Conservation (phyloP, 2,329 filamentous ascomycete species). For the Cladobotryum protrusum region DNA sequence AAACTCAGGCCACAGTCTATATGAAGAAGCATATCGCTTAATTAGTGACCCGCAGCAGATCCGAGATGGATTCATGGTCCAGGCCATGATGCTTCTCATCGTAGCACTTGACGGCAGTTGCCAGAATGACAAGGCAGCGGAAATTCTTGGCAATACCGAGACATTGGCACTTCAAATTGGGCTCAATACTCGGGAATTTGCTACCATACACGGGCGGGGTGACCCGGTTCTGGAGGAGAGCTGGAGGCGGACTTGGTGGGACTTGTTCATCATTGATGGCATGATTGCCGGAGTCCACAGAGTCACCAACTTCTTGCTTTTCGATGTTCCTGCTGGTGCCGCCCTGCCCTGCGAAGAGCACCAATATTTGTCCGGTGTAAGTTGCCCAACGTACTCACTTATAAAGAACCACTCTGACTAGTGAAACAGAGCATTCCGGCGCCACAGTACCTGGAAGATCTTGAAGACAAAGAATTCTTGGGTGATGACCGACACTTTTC, state of each 20-base stretch:
- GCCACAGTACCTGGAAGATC: slow-evolving; percentile 62
- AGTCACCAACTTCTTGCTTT: slow-evolving; percentile 63
- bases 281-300: slow-evolving; percentile 77
- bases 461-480: slow-evolving; percentile 69
- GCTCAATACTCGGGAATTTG: slow-evolving; percentile 65
- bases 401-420: background rate
- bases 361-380: slow-evolving; percentile 57
- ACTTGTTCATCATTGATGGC: slow-evolving; percentile 70
- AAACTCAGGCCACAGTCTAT: slow-evolving; percentile 41
- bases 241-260: slow-evolving; percentile 90
- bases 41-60: slow-evolving; percentile 40
- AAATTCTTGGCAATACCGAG: slow-evolving; percentile 62
- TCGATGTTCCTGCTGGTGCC: slow-evolving; percentile 60
- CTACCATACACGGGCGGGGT: slow-evolving; percentile 55
- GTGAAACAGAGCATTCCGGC: slow-evolving; percentile 46
- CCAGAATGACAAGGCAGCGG: slow-evolving; percentile 61
- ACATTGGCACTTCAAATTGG: slow-evolving; percentile 68
- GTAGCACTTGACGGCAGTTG: slow-evolving; percentile 73
- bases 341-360: slow-evolving; percentile 76
- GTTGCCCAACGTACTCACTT: slow-evolving; percentile 18
- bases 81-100: slow-evolving; percentile 70
- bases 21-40: slow-evolving; percentile 52
- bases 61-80: slow-evolving; percentile 60
- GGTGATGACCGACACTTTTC: slow-evolving; percentile 67
- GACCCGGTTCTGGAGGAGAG: slow-evolving; percentile 71